These are phyloP conservation scores for Neurospora sp. DNA, from an alignment of 2,329 filamentous ascomycete species.

Conservation along the genomic window DNA sequence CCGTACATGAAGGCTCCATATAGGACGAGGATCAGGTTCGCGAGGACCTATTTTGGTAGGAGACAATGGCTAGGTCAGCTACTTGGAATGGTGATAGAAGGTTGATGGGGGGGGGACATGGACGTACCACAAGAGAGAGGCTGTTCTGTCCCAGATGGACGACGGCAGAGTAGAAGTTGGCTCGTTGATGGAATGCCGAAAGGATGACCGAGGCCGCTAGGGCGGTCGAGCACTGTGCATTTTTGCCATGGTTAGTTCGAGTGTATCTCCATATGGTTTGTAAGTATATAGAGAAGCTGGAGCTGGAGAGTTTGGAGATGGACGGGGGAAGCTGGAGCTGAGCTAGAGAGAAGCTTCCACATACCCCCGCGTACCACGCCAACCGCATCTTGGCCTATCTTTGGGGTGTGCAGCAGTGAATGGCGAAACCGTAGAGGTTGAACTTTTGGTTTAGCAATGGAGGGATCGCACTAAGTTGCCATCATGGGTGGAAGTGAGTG, in stretches of 20 bases:
- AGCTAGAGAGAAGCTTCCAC: slow-evolving; percentile 18
- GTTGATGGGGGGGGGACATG: not conserved
- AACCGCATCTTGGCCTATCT: slow-evolving; percentile 41
- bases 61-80: slow-evolving; percentile 5
- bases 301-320: slow-evolving; percentile 1
- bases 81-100: not conserved
- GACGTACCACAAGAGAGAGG: slow-evolving; percentile 76
- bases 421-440: slow-evolving; percentile 21
- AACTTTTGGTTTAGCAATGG: slow-evolving; percentile 15
- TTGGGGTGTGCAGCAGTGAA: slow-evolving; percentile 5
- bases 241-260: not conserved
- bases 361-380: slow-evolving; percentile 52
- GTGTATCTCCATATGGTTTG: not conserved
- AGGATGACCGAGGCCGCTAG: slow-evolving; percentile 76
- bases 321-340: not conserved
- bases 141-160: slow-evolving; percentile 96
- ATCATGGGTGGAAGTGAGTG: not conserved
- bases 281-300: too few species aligned
- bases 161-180: slow-evolving; percentile 97
- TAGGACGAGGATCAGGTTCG: slow-evolving; percentile 78
- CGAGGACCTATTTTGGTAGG: slow-evolving; percentile 56
- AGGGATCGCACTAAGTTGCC: not conserved
- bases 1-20: slow-evolving; percentile 76
- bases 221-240: slow-evolving; percentile 61
- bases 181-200: slow-evolving; percentile 86